Conservation (phyloP, 495 filamentous ascomycete genomes). For the Penicillium cataractarum region DNA sequence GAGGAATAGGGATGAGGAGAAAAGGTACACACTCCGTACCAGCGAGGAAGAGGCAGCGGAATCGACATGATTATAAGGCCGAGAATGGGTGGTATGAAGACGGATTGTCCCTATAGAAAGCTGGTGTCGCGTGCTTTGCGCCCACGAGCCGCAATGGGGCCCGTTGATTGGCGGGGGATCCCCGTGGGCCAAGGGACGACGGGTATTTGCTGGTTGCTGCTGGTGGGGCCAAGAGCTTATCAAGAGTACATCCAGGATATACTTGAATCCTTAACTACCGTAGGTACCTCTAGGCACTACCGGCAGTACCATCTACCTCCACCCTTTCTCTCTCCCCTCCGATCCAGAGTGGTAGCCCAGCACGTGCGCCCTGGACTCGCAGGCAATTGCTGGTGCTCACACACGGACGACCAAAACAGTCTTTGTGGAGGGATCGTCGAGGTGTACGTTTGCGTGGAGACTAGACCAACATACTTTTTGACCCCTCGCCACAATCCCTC, state of each 20-base stretch:
- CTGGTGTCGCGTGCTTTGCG: slow-evolving; percentile 53
- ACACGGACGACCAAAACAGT: not conserved
- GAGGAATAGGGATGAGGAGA: not conserved
- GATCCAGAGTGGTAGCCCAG: slow-evolving; percentile 37
- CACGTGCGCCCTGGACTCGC: slow-evolving; percentile 36
- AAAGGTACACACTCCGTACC: slow-evolving; percentile 7
- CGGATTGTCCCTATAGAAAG: slow-evolving; percentile 4
- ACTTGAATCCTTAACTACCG: not conserved
- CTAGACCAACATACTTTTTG: not conserved
- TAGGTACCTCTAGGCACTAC: not conserved
- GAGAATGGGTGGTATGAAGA: not conserved
- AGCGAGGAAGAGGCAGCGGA: slow-evolving; percentile 4
- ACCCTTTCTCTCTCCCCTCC: not conserved
- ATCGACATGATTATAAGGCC: slow-evolving; percentile 6
- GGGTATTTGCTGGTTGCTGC: slow-evolving; percentile 27
- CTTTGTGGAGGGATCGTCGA: not conserved
- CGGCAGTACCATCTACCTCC: not conserved
- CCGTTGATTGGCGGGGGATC: slow-evolving; percentile 36
- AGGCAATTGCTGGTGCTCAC: slow-evolving; percentile 8
- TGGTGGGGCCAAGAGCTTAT: slow-evolving; percentile 29
- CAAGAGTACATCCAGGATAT: not conserved
- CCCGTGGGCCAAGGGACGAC: slow-evolving; percentile 27
- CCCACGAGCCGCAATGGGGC: slow-evolving; percentile 37
- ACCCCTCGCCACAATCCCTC: not conserved
- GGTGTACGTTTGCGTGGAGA: slow-evolving; percentile 1